Conservation (phyloP, 1,284 basidiomycete species). For the Xerocomus amazonicus region DNA sequence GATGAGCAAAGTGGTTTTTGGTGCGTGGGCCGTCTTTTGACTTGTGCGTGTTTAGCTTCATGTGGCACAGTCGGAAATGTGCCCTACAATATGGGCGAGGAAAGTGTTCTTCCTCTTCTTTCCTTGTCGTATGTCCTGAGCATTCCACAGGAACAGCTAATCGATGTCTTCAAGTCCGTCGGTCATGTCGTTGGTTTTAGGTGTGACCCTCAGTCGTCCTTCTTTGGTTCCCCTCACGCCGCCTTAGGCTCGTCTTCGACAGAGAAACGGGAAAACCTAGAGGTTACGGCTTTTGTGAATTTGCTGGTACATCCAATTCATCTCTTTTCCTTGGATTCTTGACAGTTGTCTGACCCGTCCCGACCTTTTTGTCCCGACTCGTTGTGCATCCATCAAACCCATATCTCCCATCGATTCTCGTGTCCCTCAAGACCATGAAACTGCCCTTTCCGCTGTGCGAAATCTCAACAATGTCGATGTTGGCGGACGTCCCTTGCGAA, state of each 20-base stretch:
- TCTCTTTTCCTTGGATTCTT: slow-evolving; percentile 27
- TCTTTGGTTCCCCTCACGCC: slow-evolving; percentile 3
- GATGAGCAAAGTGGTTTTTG: slow-evolving; percentile 35
- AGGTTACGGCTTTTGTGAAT: slow-evolving; percentile 98
- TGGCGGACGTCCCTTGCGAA: slow-evolving; percentile 78
- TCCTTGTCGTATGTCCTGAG: slow-evolving; percentile 9
- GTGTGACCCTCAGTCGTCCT: slow-evolving; percentile 35
- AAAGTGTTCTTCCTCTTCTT: slow-evolving; percentile 23
- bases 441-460: slow-evolving; percentile 75
- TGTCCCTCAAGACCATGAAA: slow-evolving; percentile 78
- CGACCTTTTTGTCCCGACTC: slow-evolving; percentile 20
- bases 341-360: slow-evolving; percentile 40
- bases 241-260: slow-evolving; percentile 86
- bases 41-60: slow-evolving; percentile 2
- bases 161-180: slow-evolving; percentile 82
- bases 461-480: slow-evolving; percentile 83
- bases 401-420: slow-evolving; percentile 5
- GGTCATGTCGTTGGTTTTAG: slow-evolving; percentile 86
- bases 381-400: slow-evolving; percentile 10
- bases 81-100: slow-evolving; percentile 82
- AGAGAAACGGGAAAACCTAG: slow-evolving; percentile 93
- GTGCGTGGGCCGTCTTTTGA: slow-evolving; percentile 17
- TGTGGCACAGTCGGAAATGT: slow-evolving; percentile 72
- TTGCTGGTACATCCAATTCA: slow-evolving; percentile 70
- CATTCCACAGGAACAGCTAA: slow-evolving; percentile 63